Percentiles rank a stretch among this genome's conserved stretches.
Conservation (phyloP, 768 basidiomycete species). For the Suillus alpinus region DNA sequence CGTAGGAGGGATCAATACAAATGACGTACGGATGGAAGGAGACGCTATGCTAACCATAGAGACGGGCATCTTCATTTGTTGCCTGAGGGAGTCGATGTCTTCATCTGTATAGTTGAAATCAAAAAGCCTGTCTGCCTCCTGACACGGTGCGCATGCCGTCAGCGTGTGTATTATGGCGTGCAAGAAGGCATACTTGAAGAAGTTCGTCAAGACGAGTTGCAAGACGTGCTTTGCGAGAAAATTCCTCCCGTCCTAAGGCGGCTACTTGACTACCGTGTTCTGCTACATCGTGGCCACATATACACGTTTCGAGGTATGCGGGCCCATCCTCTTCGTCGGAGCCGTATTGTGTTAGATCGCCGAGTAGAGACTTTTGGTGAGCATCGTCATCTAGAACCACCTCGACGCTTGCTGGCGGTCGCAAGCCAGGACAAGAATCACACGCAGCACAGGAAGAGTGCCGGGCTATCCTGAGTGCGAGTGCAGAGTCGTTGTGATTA, state of each 20-base stretch:
- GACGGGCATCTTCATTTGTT: slow-evolving; percentile 61
- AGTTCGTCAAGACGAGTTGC: slow-evolving; percentile 81
- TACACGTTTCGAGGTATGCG: slow-evolving; percentile 58
- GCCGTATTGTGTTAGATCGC: slow-evolving; percentile 60
- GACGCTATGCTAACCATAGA: slow-evolving; percentile 49
- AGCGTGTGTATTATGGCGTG: not conserved
- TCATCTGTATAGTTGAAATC: slow-evolving; percentile 78
- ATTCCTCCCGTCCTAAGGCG: slow-evolving; percentile 58
- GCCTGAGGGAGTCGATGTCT: slow-evolving; percentile 64
- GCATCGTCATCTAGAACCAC: slow-evolving; percentile 54
- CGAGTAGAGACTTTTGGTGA: slow-evolving; percentile 44
- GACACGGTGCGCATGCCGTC: slow-evolving; percentile 3
- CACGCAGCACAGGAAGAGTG: slow-evolving; percentile 74
- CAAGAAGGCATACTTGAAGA: slow-evolving; percentile 58
- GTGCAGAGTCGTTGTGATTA: slow-evolving; percentile 45
- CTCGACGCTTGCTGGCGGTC: slow-evolving; percentile 55
- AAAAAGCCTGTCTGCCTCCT: slow-evolving; percentile 77
- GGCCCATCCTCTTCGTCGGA: slow-evolving; percentile 66
- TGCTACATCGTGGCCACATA: slow-evolving; percentile 63
- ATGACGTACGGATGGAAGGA: slow-evolving; percentile 51
- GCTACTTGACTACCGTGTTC: slow-evolving; percentile 67
- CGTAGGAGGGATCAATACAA: not conserved
- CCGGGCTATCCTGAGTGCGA: slow-evolving; percentile 78
- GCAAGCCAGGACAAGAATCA: slow-evolving; percentile 64
- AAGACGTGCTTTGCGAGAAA: slow-evolving; percentile 67